Evolutionary conservation across 73 alveolate genomes (phyloP), one percentile per base, ranked within the genome.

Genomic region (Paramecium primaurelia): DNA sequence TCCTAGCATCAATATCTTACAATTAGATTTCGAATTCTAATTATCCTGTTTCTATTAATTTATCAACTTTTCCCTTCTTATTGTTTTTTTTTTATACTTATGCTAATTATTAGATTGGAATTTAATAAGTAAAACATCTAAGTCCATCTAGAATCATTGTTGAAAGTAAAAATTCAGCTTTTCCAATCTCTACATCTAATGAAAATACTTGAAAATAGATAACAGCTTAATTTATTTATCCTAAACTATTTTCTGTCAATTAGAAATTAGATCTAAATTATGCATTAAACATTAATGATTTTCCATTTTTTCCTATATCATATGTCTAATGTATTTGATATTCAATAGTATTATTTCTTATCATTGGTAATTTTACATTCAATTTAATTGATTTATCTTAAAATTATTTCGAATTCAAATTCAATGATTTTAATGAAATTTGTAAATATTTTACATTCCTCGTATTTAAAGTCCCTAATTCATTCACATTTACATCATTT

Each of bases 211-310:
- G 20, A 75, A 75, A 75, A 10, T 75, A 38, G 18, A 75, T 25
- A 14, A 38, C 36, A 16, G 38, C 60, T 75, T 11, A n/a, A 38
- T 36, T 38, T 3, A 42, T 22, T 25, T 38, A n/a, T 75, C 68
- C 68, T 38, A 75, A 22, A 5, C 38, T 38, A 22, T 75, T 75
- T 30, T 75, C 88, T 4, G 58, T 36, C 18, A 75, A 38, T 38
- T 75, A 38, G 26, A 75, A 75, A 42, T 75, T 75, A 42, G 88
- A 75, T 75, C 60, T 75, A 9, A 75, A 75, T 75, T 75, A 42
- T 3, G 88, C 60, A 42, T 75, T 75, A 38, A 38, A 75, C 47
- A 75, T 36, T 5, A 75, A 11, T 16, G 38, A 38, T 42, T 75
- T 75, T 3, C 88, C 88, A 75, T 75, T 10, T 18, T 42, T 75